phyloP scores from a whole-genome alignment of 345 rosid species.

The thale cress (Arabidopsis thaliana) region TAIR10.1 NC_003076.8:5640501-5641000 shows the following conservation, averaged over 20 bases:
- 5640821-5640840: conserved; percentile 18
- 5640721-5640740: conserved; percentile 7
- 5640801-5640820: conserved; percentile 25
- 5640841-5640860: conserved; percentile 16
- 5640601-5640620: neutral
- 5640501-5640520: conserved; percentile 1
- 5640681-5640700: conserved; percentile 17
- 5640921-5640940: conserved; percentile 26
- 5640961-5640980: conserved; percentile 1
- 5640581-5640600: conserved; percentile 14
- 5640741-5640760: conserved; percentile 2
- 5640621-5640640: neutral
- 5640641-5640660: neutral
- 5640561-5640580: neutral
- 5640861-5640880: conserved; percentile 1
- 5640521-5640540: neutral
- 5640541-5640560: conserved; percentile 3
- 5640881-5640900: neutral
- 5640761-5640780: conserved; percentile 22
- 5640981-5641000: conserved; percentile 31
- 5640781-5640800: conserved; percentile 12
- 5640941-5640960: conserved; percentile 11
- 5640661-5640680: conserved; percentile 20
- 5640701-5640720: conserved; percentile 13
- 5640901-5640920: neutral